Evolutionary conservation across 768 basidiomycete genomes (phyloP).

Genomic region (Epithele typhae): DNA sequence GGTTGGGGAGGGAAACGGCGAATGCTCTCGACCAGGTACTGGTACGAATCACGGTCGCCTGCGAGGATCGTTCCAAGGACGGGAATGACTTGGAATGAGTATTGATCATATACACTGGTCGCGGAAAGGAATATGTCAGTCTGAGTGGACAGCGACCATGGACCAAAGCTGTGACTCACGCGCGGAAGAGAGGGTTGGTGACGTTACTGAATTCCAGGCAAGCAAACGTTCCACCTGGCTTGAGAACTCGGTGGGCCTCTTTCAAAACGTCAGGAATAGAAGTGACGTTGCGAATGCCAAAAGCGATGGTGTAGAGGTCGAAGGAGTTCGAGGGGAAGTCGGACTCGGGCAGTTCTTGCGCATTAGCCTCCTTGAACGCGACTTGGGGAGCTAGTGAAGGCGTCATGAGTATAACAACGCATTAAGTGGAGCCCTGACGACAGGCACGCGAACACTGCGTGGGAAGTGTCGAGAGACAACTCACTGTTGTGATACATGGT

Average conservation of each 20-base stretch:
- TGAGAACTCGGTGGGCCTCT: slow-evolving; percentile 91
- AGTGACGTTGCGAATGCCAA: slow-evolving; percentile 97
- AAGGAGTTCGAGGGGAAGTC: slow-evolving; percentile 80
- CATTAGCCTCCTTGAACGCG: slow-evolving; percentile 89
- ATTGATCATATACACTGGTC: slow-evolving; percentile 83
- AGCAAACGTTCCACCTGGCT: slow-evolving; percentile 93
- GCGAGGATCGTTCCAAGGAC: slow-evolving; percentile 95
- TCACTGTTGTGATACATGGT: slow-evolving; percentile 99
- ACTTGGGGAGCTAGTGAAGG: slow-evolving; percentile 75
- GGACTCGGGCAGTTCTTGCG: slow-evolving; percentile 65
- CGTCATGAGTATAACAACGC: too few relatives aligned
- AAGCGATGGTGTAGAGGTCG: slow-evolving; percentile 97
- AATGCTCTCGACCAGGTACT: slow-evolving; percentile 97
- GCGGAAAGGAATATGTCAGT: background rate
- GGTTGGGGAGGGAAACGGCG: slow-evolving; percentile 86
- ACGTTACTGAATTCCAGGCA: slow-evolving; percentile 97
- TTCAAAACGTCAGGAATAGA: slow-evolving; percentile 81
- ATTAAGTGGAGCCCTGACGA: background rate
- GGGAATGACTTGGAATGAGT: slow-evolving; percentile 95
- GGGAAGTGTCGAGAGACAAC: slow-evolving; percentile 29
- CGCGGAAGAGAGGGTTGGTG: slow-evolving; percentile 76
- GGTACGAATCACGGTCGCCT: slow-evolving; percentile 91
- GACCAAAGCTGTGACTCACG: slow-evolving; percentile 51
- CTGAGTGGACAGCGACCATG: background rate
- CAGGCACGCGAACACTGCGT: background rate